Conservation (phyloP, 2,329 filamentous ascomycete species). For the Clonostachys byssicola region DNA sequence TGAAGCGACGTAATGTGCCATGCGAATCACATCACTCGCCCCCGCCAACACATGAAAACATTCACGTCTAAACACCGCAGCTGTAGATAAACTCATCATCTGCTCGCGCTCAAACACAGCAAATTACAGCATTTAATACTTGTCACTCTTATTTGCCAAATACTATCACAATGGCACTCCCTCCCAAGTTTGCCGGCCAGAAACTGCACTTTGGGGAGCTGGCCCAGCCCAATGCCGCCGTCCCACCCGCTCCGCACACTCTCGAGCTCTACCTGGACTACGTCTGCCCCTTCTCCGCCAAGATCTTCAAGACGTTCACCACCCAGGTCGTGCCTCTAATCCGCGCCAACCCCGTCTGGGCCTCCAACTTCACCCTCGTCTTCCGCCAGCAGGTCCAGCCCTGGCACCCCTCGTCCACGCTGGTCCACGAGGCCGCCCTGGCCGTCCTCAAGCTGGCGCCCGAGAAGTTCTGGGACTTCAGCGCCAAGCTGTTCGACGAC, state of each 20-base stretch:
- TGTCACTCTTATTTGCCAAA: background rate
- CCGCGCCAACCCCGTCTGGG: conserved; percentile 50
- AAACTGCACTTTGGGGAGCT: conserved; percentile 37
- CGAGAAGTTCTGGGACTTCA: conserved; percentile 77
- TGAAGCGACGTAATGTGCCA: too few species aligned
- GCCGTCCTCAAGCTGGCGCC: conserved; percentile 72
- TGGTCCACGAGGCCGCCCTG: conserved; percentile 77
- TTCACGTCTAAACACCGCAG: too few species aligned
- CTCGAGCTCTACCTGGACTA: conserved; percentile 78
- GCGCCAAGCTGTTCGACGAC: conserved; percentile 56
- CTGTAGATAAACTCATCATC: too few species aligned
- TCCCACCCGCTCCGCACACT: conserved; percentile 43
- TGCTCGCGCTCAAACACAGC: too few species aligned
- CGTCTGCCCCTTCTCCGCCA: conserved; percentile 71
- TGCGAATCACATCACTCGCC: too few species aligned
- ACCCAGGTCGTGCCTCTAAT: conserved; percentile 61
- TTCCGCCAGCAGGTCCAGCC: conserved; percentile 92
- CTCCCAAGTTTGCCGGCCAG: conserved; percentile 71
- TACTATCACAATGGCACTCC: conserved; percentile 60
- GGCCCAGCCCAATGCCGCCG: conserved; percentile 22
- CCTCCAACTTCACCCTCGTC: conserved; percentile 63
- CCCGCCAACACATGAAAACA: too few species aligned
- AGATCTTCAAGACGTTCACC: conserved; percentile 74
- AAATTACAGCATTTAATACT: background rate
- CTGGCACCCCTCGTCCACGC: conserved; percentile 86